A percentile compares a stretch with the other conserved stretches of the same genome.
phyloP scores from a whole-genome alignment of 495 filamentous ascomycete genomes.

The Neurospora sp. region DNA sequence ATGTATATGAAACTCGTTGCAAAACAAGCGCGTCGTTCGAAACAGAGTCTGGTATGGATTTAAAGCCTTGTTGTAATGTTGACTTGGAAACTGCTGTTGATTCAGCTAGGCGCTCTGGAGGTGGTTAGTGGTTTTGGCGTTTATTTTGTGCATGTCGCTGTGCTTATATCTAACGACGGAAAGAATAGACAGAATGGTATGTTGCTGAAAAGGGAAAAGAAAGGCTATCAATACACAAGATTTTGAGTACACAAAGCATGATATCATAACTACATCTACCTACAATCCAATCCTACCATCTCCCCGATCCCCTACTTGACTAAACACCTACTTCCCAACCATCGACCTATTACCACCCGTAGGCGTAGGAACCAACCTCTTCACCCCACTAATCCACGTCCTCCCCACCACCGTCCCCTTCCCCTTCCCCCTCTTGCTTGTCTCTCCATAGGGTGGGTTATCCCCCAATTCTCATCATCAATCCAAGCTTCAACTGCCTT shows the following conservation, averaged over 20 bases:
- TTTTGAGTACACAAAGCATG: not conserved
- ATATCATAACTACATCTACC: not conserved
- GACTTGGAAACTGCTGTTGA: not conserved
- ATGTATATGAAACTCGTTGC: not conserved
- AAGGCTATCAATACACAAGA: not conserved
- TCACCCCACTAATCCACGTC: not conserved
- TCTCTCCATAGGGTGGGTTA: too few relatives aligned
- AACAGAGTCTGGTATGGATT: not conserved
- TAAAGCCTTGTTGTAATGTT: conserved; percentile 2
- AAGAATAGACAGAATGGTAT: not conserved
- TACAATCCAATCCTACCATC: not conserved
- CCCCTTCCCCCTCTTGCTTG: conserved; percentile 12
- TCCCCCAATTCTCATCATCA: conserved; percentile 48
- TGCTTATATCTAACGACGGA: not conserved
- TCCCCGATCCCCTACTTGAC: not conserved
- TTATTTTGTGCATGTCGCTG: not conserved
- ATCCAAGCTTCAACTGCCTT: conserved; percentile 49
- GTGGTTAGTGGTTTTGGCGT: not conserved
- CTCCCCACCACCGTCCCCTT: conserved; percentile 18
- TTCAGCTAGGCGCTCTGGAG: not conserved
- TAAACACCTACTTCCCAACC: not conserved
- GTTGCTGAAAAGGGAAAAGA: not conserved
- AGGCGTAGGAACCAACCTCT: not conserved
- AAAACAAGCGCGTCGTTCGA: not conserved
- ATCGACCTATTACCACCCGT: not conserved